phyloP scores from a whole-genome alignment of 2,329 filamentous ascomycete species.

The Pyrenochaeta sp. region DNA sequence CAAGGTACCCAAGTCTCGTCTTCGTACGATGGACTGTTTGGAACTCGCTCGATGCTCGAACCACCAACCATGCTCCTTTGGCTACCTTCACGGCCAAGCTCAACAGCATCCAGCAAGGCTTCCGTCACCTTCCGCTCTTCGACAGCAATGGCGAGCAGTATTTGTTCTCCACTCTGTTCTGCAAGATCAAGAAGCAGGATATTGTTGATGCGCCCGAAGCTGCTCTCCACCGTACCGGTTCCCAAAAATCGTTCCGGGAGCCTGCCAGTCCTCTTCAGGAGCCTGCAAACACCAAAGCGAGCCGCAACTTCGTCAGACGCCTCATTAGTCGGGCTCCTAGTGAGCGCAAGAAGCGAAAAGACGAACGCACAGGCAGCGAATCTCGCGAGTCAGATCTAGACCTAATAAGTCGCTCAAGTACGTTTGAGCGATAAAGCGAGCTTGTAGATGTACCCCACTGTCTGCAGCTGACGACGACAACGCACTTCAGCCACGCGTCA shows the following conservation, averaged over 20 bases:
- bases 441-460: conserved; percentile 24
- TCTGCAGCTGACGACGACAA: conserved; percentile 29
- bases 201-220: conserved; percentile 52
- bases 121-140: conserved; percentile 88
- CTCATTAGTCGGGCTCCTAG: conserved; percentile 56
- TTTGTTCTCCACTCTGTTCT: conserved; percentile 93
- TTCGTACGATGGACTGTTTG: conserved; percentile 94
- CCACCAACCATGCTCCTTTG: conserved; percentile 70
- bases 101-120: conserved; percentile 86
- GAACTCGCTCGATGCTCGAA: conserved; percentile 80
- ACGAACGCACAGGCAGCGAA: conserved; percentile 42
- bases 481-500: conserved; percentile 23
- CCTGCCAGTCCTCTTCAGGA: conserved; percentile 39
- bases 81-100: conserved; percentile 95
- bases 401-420: conserved; percentile 47
- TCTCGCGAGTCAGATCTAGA: conserved; percentile 44
- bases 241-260: conserved; percentile 38
- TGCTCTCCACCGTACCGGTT: conserved; percentile 26
- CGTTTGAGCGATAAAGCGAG: conserved; percentile 40
- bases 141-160: conserved; percentile 92
- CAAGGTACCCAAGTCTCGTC: conserved; percentile 92
- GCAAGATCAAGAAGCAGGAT: conserved; percentile 76
- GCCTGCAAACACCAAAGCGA: conserved; percentile 42
- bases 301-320: conserved; percentile 50
- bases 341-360: conserved; percentile 50